Conservation (phyloP, 495 filamentous ascomycete species). For the Tirmania nivea region DNA sequence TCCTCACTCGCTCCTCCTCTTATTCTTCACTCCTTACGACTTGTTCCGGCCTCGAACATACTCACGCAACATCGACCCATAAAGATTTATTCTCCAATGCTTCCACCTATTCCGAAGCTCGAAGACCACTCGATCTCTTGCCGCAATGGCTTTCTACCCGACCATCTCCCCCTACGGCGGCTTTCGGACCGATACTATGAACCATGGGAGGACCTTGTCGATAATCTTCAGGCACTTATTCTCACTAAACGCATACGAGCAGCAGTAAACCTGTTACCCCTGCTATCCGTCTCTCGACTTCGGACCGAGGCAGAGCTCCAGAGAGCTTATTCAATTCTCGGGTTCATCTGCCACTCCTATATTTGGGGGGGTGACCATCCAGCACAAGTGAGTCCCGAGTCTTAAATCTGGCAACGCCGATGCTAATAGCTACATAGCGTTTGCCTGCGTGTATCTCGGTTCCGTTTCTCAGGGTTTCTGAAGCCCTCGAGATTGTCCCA, state of each 20-base stretch:
- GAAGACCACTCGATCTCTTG: slow-evolving; percentile 76
- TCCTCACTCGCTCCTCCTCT: too few species aligned
- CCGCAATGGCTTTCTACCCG: slow-evolving; percentile 69
- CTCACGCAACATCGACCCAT: too few species aligned
- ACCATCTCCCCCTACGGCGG: slow-evolving; percentile 52
- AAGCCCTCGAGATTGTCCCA: slow-evolving; percentile 65
- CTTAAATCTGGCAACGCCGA: too few species aligned
- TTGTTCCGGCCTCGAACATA: too few species aligned
- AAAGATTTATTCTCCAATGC: slow-evolving; percentile 31
- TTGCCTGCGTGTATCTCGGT: slow-evolving; percentile 69
- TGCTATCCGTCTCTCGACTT: slow-evolving; percentile 61
- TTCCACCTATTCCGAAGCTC: slow-evolving; percentile 56
- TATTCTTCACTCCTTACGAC: too few species aligned
- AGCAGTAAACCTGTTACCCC: slow-evolving; percentile 53
- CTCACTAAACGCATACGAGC: slow-evolving; percentile 58
- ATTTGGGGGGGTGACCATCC: slow-evolving; percentile 84
- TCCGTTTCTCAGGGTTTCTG: slow-evolving; percentile 57
- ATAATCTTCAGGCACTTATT: slow-evolving; percentile 71
- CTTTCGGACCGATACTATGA: slow-evolving; percentile 79
- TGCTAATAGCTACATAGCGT: slow-evolving; percentile 27
- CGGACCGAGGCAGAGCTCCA: slow-evolving; percentile 73
- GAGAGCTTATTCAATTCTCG: slow-evolving; percentile 68
- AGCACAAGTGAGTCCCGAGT: slow-evolving; percentile 33
- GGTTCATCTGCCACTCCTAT: slow-evolving; percentile 77
- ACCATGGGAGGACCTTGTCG: slow-evolving; percentile 68